Evolutionary conservation across 202 grass and related monocot species (phyloP).

Genomic region (Brachypodium distachyon): DNA sequence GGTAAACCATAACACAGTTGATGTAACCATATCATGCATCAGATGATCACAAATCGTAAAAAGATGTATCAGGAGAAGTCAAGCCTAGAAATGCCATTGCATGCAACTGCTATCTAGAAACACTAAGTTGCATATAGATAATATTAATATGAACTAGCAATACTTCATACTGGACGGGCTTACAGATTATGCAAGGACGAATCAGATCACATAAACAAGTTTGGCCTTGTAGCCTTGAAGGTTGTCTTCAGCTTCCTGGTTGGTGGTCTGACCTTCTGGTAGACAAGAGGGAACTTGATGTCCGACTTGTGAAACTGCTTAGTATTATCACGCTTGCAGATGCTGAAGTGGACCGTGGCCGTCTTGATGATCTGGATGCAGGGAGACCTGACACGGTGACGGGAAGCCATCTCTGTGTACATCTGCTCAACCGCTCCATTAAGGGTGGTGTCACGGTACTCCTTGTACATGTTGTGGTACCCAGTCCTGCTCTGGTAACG

Average conservation of each 20-base stretch:
- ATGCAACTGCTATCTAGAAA: conserved; percentile 3
- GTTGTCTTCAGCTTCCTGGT: conserved; percentile 64
- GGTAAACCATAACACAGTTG: background rate
- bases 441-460: conserved; percentile 58
- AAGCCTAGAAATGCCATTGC: background rate
- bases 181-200: background rate
- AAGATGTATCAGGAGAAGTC: background rate
- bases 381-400: conserved; percentile 52
- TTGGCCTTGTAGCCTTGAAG: conserved; percentile 69
- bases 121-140: background rate
- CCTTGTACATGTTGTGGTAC: conserved; percentile 87
- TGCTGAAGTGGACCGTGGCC: conserved; percentile 40
- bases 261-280: conserved; percentile 57
- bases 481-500: conserved; percentile 67
- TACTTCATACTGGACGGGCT: background rate
- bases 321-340: conserved; percentile 63
- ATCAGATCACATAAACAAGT: conserved; percentile 53
- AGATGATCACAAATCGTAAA: background rate
- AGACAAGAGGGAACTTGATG: conserved; percentile 49
- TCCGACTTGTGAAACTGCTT: conserved; percentile 75
- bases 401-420: conserved; percentile 76
- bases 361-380: conserved; percentile 78
- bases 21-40: background rate
- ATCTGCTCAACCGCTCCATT: conserved; percentile 67
- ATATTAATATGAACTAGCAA: conserved; percentile 14